These are phyloP conservation scores for Aspergillus biplanus DNA, from an alignment of 495 filamentous ascomycete species.

Conservation along the genomic window DNA sequence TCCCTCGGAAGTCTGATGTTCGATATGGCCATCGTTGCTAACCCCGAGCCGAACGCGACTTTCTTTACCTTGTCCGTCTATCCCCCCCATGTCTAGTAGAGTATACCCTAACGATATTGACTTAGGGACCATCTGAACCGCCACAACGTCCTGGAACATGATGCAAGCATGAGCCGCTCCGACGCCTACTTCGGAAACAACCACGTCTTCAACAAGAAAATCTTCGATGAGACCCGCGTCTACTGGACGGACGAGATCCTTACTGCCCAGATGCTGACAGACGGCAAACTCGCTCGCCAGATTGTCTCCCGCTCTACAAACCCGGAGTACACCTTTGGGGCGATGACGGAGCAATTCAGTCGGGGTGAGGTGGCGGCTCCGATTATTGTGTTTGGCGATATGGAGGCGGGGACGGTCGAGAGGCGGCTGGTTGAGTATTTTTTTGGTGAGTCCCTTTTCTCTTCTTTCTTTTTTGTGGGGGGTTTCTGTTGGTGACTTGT, in stretches of 20 bases:
- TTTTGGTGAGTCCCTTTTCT: conserved; percentile 52
- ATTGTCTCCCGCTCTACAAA: conserved; percentile 49
- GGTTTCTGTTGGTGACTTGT: not conserved
- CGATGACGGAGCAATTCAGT: conserved; percentile 44
- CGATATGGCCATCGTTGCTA: conserved; percentile 45
- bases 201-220: conserved; percentile 47
- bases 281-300: conserved; percentile 47
- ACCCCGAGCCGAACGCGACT: conserved; percentile 54
- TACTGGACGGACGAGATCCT: conserved; percentile 46
- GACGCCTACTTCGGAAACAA: conserved; percentile 49
- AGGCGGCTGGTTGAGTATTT: conserved; percentile 45
- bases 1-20: conserved; percentile 42
- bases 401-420: conserved; percentile 36
- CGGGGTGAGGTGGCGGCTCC: conserved; percentile 52
- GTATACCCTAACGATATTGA: not conserved
- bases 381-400: conserved; percentile 48
- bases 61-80: conserved; percentile 42
- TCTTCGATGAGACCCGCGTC: conserved; percentile 49
- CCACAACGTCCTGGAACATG: conserved; percentile 56
- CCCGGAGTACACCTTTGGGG: conserved; percentile 37
- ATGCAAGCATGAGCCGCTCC: conserved; percentile 52
- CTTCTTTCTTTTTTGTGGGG: too few species aligned
- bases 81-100: not conserved
- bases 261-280: conserved; percentile 43
- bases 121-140: conserved; percentile 43